These are phyloP conservation scores for Elaeis guineensis DNA, from an alignment of 176 grass and related monocot genomes.

Conservation along the genomic window DNA sequence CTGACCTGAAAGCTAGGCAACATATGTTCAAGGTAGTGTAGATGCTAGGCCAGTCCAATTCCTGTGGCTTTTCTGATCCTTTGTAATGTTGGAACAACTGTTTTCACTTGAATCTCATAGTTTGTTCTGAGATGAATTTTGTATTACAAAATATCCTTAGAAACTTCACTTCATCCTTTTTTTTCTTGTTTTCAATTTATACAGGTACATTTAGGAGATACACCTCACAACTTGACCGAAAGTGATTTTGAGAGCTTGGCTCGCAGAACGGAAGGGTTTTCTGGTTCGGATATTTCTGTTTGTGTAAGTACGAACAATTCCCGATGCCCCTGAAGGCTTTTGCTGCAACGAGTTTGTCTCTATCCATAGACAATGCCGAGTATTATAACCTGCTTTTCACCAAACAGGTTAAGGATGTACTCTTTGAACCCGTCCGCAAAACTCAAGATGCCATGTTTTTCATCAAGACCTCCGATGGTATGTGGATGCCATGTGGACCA, in stretches of 20 bases:
- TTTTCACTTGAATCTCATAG: too few relatives aligned
- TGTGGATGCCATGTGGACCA: conserved; percentile 87
- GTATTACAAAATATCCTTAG: too few relatives aligned
- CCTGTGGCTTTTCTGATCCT: too few relatives aligned
- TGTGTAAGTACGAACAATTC: conserved; percentile 47
- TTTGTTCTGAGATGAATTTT: too few relatives aligned
- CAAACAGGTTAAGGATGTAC: conserved; percentile 83
- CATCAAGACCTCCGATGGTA: conserved; percentile 39
- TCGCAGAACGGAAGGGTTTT: conserved; percentile 73
- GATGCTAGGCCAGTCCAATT: not conserved
- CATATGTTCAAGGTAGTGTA: conserved; percentile 94
- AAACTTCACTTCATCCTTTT: too few relatives aligned
- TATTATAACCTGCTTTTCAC: not conserved
- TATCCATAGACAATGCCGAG: too few relatives aligned
- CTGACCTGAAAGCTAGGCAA: conserved; percentile 85
- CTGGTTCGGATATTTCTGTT: conserved; percentile 90
- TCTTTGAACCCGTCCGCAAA: conserved; percentile 94
- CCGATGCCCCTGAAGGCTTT: too few relatives aligned
- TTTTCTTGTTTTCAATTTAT: not conserved
- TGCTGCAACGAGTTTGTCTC: too few relatives aligned
- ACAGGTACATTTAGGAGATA: conserved; percentile 96
- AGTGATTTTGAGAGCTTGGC: conserved; percentile 83
- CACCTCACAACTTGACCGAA: conserved; percentile 74
- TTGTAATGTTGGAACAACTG: too few relatives aligned
- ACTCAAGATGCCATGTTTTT: conserved; percentile 98